Conservation (phyloP, 495 filamentous ascomycete genomes). For the Penicillium pancosmium region DNA sequence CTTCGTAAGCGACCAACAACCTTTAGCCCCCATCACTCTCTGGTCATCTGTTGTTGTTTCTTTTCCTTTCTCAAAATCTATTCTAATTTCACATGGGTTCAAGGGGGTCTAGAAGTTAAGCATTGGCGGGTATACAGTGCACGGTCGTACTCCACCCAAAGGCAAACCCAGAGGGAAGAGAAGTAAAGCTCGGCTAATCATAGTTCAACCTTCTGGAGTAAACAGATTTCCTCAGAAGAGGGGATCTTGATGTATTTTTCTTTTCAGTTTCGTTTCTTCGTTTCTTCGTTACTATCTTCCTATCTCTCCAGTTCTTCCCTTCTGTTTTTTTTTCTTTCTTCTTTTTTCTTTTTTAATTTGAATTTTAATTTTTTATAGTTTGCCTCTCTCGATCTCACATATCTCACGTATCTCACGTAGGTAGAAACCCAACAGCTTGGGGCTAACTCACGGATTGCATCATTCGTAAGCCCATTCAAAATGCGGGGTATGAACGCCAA, state of each 20-base stretch:
- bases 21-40: background rate
- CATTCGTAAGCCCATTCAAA: constrained; percentile 11
- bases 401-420: background rate
- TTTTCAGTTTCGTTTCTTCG: background rate
- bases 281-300: background rate
- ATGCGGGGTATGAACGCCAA: constrained; percentile 20
- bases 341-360: too few relatives aligned
- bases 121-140: constrained; percentile 20
- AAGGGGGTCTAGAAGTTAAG: constrained; percentile 19
- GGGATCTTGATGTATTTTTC: background rate
- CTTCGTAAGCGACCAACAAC: background rate
- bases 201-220: background rate
- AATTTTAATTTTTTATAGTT: too few relatives aligned
- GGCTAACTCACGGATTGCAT: constrained; percentile 12
- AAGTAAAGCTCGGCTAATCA: background rate
- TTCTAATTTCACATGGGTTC: constrained; percentile 15
- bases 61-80: background rate
- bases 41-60: background rate
- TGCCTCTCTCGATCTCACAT: background rate
- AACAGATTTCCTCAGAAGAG: too few relatives aligned
- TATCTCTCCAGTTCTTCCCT: background rate
- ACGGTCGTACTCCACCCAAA: constrained; percentile 11
- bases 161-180: background rate
- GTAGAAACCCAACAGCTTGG: background rate
- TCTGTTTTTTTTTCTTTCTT: too few relatives aligned